phyloP scores from a whole-genome alignment of 441 rosid genomes.

The Arabidopsis lyrata region DNA sequence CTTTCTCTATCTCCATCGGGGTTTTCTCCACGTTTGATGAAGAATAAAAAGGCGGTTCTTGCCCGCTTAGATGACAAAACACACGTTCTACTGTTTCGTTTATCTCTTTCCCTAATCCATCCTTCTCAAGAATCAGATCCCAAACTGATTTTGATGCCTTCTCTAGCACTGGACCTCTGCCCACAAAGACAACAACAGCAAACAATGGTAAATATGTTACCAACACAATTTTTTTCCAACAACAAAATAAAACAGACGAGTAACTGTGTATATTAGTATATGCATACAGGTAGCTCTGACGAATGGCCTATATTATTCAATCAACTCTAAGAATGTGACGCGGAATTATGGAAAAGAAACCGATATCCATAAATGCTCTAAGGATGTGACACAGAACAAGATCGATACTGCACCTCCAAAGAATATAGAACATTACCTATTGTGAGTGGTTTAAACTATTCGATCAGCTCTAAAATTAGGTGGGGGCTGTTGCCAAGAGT shows the following conservation, averaged over 20 bases:
- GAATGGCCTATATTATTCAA: background rate
- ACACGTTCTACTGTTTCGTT: slow-evolving; percentile 75
- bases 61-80: slow-evolving; percentile 77
- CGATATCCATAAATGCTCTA: background rate
- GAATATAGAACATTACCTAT: background rate
- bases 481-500: background rate
- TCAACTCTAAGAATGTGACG: slow-evolving; percentile 9
- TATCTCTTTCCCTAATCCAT: slow-evolving; percentile 88
- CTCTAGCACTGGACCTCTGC: slow-evolving; percentile 87
- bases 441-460: background rate
- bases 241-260: background rate
- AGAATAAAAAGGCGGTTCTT: slow-evolving; percentile 74
- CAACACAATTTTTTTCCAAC: background rate
- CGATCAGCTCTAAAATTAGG: background rate
- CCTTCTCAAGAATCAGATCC: slow-evolving; percentile 84
- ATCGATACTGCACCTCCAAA: background rate
- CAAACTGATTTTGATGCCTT: slow-evolving; percentile 96
- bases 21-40: slow-evolving; percentile 41
- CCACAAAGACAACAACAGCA: slow-evolving; percentile 11
- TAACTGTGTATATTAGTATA: background rate
- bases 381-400: background rate
- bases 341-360: background rate
- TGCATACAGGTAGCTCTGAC: slow-evolving; percentile 1
- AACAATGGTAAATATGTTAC: slow-evolving; percentile 6
- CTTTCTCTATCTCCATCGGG: slow-evolving; percentile 50